Evolutionary conservation across 345 rosid genomes (phyloP).

Genomic region (Cardamine occulta): DNA sequence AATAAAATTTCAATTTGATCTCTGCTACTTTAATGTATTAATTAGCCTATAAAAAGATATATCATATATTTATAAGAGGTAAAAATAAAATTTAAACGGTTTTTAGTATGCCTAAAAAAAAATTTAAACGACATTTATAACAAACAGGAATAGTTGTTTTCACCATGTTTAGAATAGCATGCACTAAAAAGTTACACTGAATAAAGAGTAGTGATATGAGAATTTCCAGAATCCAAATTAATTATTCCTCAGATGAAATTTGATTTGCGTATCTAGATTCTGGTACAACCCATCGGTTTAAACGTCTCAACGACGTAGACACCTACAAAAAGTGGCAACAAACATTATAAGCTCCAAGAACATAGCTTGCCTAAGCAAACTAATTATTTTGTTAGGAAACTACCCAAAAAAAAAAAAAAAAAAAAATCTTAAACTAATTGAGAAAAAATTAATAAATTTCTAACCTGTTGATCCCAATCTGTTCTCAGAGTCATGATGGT

Average conservation of each 20-base stretch:
- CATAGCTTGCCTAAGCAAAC: constrained; percentile 1
- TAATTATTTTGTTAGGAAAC: not conserved
- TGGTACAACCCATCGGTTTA: constrained; percentile 42
- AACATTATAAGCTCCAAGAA: constrained; percentile 5
- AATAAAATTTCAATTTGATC: too few relatives aligned
- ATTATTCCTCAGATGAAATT: constrained; percentile 22
- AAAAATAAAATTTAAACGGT: too few relatives aligned
- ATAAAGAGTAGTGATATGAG: not conserved
- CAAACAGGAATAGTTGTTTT: too few relatives aligned
- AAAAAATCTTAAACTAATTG: too few relatives aligned
- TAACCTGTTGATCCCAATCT: constrained; percentile 84
- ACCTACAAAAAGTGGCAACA: constrained; percentile 17
- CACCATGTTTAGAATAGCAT: too few relatives aligned
- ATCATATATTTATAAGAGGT: too few relatives aligned
- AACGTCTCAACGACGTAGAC: constrained; percentile 12
- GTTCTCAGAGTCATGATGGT: constrained; percentile 58
- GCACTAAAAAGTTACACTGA: too few relatives aligned
- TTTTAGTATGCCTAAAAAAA: too few relatives aligned
- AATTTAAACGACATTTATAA: too few relatives aligned
- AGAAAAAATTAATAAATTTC: not conserved
- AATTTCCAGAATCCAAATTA: not conserved
- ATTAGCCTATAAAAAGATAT: too few relatives aligned
- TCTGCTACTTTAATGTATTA: too few relatives aligned
- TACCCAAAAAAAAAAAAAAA: too few relatives aligned
- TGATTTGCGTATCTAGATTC: constrained; percentile 14